Conservation (phyloP, 2,329 filamentous ascomycete genomes). For the Aureobasidium leucospermi region DNA sequence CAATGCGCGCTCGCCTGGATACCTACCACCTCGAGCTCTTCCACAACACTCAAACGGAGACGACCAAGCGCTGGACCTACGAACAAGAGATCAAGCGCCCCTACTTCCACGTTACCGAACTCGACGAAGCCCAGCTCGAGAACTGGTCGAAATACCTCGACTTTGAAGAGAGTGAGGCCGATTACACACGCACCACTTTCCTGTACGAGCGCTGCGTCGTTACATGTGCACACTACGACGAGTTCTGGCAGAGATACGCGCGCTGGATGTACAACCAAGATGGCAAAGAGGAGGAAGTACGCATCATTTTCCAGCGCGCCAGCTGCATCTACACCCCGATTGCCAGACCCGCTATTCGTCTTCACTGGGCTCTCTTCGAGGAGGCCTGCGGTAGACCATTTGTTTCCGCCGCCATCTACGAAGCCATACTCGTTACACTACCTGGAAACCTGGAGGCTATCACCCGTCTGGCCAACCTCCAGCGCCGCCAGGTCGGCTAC, state of each 20-base stretch:
- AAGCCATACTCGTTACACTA: slow-evolving; percentile 64
- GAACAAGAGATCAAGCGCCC: slow-evolving; percentile 92
- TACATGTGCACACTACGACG: slow-evolving; percentile 88
- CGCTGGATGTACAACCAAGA: slow-evolving; percentile 83
- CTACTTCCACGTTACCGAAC: slow-evolving; percentile 92
- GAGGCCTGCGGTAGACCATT: slow-evolving; percentile 72
- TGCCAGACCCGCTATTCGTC: slow-evolving; percentile 70
- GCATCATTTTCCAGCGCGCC: slow-evolving; percentile 85
- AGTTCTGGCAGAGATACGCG: slow-evolving; percentile 96
- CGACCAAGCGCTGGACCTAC: slow-evolving; percentile 87
- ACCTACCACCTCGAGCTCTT: slow-evolving; percentile 75
- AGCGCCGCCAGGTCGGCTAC: slow-evolving; percentile 73
- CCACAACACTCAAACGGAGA: slow-evolving; percentile 74
- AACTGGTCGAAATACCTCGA: slow-evolving; percentile 98
- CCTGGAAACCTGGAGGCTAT: slow-evolving; percentile 84
- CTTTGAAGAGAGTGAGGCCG: slow-evolving; percentile 81
- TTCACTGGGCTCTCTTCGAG: slow-evolving; percentile 93
- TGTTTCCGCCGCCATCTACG: slow-evolving; percentile 76
- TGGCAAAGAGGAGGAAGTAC: slow-evolving; percentile 78
- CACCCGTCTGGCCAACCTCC: slow-evolving; percentile 76
- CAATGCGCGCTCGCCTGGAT: slow-evolving; percentile 73
- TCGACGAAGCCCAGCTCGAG: slow-evolving; percentile 73
- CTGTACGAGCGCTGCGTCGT: slow-evolving; percentile 92
- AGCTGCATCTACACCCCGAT: slow-evolving; percentile 81
- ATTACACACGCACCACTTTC: slow-evolving; percentile 67